Conservation (phyloP, 2,329 filamentous ascomycete genomes). For the Cladosporium cucumerinum region DNA sequence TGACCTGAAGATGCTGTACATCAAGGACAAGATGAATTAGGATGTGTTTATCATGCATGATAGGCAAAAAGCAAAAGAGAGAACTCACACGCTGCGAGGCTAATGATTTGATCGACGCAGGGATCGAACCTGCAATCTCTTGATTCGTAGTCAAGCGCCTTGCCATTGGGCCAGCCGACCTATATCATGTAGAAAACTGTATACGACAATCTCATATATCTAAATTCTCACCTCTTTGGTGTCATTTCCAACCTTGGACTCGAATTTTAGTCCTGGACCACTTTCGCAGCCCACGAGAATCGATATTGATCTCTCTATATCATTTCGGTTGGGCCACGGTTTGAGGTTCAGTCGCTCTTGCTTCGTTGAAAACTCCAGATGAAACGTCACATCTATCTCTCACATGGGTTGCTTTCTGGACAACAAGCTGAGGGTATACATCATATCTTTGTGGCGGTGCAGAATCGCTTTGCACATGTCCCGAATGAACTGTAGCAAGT, state of each 20-base stretch:
- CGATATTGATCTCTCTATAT: too few relatives aligned
- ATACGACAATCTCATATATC: too few relatives aligned
- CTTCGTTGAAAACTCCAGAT: neutral
- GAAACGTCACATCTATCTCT: neutral
- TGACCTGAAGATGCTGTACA: constrained; percentile 23
- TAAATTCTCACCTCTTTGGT: too few relatives aligned
- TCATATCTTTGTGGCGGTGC: neutral
- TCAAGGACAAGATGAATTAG: constrained; percentile 24
- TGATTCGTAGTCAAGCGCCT: constrained; percentile 54
- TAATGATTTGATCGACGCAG: constrained; percentile 11
- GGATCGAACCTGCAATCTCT: constrained; percentile 20
- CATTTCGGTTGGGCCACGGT: neutral
- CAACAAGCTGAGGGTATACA: neutral
- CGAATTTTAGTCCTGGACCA: too few relatives aligned
- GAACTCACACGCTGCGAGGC: neutral
- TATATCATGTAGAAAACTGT: too few relatives aligned
- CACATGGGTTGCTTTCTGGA: neutral
- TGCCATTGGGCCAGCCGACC: constrained; percentile 52
- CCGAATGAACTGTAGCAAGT: neutral
- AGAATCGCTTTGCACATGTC: neutral
- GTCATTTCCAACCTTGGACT: too few relatives aligned
- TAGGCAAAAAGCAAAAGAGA: neutral
- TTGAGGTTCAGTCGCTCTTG: neutral
- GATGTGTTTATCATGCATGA: neutral
- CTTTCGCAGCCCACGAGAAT: neutral